Evolutionary conservation across 1,139 yeast species (phyloP).

Genomic region (Pichia sp.): DNA sequence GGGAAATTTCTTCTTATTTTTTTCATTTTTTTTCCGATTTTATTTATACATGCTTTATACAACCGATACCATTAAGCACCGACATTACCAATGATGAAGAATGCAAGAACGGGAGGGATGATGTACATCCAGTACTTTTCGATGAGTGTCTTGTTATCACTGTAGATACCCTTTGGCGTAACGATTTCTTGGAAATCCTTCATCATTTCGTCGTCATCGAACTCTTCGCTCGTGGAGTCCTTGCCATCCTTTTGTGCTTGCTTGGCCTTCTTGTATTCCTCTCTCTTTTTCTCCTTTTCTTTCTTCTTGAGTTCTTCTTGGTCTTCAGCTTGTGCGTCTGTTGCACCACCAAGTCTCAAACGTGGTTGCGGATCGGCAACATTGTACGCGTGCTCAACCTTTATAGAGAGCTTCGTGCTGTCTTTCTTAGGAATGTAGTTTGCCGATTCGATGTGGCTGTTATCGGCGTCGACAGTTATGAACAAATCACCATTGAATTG

Average conservation of each 20-base stretch:
- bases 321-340: background rate
- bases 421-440: background rate
- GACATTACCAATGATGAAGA: constrained; percentile 25
- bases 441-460: background rate
- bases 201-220: background rate
- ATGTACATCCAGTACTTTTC: constrained; percentile 56
- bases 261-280: background rate
- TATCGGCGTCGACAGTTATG: background rate
- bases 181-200: constrained; percentile 18
- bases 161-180: constrained; percentile 8
- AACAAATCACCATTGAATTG: background rate
- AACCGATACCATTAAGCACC: too few species aligned
- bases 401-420: background rate
- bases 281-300: background rate
- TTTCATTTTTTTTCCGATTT: background rate
- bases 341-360: background rate
- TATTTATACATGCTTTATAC: background rate
- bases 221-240: too few species aligned
- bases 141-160: constrained; percentile 43
- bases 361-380: constrained; percentile 7
- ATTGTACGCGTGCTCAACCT: background rate
- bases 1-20: constrained; percentile 1
- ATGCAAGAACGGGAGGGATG: constrained; percentile 39
- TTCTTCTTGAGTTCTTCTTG: background rate
- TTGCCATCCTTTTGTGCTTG: background rate